Evolutionary conservation across 2,329 filamentous ascomycete genomes (phyloP).

Genomic region (Ascochyta viciae-villosae): DNA sequence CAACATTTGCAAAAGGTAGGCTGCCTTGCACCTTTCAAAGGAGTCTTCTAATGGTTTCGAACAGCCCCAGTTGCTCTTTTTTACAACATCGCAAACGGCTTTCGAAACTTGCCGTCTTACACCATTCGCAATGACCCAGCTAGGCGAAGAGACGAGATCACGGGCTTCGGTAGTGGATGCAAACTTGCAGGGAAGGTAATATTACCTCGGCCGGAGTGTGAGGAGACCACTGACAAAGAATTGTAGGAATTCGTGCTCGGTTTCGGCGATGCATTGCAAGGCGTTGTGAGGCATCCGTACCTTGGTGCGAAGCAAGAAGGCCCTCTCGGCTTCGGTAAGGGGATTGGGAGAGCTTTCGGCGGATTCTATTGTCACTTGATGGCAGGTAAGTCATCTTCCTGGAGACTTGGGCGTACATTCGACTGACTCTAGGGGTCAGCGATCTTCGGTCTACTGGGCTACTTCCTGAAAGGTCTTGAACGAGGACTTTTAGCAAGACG

Average conservation of each 20-base stretch:
- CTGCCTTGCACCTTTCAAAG: fast-evolving
- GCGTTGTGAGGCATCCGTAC: slow-evolving; percentile 76
- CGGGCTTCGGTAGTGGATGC: slow-evolving; percentile 74
- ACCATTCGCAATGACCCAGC: slow-evolving; percentile 21
- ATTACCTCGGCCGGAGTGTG: background rate
- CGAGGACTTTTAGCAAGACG: slow-evolving; percentile 11
- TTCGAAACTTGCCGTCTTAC: slow-evolving; percentile 27
- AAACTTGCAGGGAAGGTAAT: slow-evolving; percentile 69
- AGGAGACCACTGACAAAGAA: background rate
- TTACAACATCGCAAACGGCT: slow-evolving; percentile 32
- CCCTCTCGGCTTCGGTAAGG: slow-evolving; percentile 60
- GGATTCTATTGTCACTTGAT: slow-evolving; percentile 19
- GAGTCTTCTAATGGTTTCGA: background rate
- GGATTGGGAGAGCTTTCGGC: slow-evolving; percentile 41
- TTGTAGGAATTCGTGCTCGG: slow-evolving; percentile 70
- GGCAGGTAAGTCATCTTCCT: slow-evolving; percentile 6
- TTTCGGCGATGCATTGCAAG: slow-evolving; percentile 78
- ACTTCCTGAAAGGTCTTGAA: slow-evolving; percentile 22
- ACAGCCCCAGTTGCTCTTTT: slow-evolving; percentile 28
- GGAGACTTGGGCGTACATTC: background rate
- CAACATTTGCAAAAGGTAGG: slow-evolving; percentile 19
- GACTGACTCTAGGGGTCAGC: slow-evolving; percentile 7
- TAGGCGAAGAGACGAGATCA: slow-evolving; percentile 48
- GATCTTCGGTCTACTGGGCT: slow-evolving; percentile 20
- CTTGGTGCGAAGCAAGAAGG: slow-evolving; percentile 69